Evolutionary conservation across 805 yeast species (phyloP).

Genomic region (Kockiozyma suomiensis): DNA sequence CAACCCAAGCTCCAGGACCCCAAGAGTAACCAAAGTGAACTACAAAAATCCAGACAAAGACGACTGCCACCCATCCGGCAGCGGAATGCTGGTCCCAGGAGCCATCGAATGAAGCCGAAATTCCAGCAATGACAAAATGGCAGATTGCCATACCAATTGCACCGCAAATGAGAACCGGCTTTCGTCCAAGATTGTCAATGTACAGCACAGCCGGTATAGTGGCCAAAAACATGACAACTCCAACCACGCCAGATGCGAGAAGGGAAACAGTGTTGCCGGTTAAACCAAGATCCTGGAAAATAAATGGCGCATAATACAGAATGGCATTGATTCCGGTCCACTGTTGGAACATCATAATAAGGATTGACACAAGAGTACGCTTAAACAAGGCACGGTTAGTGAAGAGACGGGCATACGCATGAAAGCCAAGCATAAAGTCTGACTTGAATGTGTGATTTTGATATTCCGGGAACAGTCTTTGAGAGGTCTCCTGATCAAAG

Average conservation of each 20-base stretch:
- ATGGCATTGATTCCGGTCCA: slow-evolving; percentile 51
- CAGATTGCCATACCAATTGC: slow-evolving; percentile 63
- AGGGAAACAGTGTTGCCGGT: slow-evolving; percentile 50
- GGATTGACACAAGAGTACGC: slow-evolving; percentile 7
- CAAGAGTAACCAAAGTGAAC: slow-evolving; percentile 33
- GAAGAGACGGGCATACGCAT: slow-evolving; percentile 17
- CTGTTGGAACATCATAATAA: slow-evolving; percentile 36
- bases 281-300: slow-evolving; percentile 52
- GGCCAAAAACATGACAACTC: slow-evolving; percentile 53
- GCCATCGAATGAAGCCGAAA: slow-evolving; percentile 45
- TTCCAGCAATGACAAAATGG: slow-evolving; percentile 43
- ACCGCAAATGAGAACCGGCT: slow-evolving; percentile 54
- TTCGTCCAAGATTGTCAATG: slow-evolving; percentile 67
- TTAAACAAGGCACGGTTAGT: slow-evolving; percentile 7
- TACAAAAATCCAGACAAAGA: slow-evolving; percentile 32
- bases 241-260: slow-evolving; percentile 46
- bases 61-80: slow-evolving; percentile 33
- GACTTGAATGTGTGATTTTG: slow-evolving; percentile 1
- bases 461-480: not conserved
- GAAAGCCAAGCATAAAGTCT: slow-evolving; percentile 6
- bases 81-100: slow-evolving; percentile 39
- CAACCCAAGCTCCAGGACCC: slow-evolving; percentile 51
- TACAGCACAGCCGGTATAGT: slow-evolving; percentile 58
- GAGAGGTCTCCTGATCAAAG: slow-evolving; percentile 8
- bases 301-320: slow-evolving; percentile 51